Conservation (phyloP, 768 basidiomycete species). For the Tylopilus plumbeoviolaceoides region DNA sequence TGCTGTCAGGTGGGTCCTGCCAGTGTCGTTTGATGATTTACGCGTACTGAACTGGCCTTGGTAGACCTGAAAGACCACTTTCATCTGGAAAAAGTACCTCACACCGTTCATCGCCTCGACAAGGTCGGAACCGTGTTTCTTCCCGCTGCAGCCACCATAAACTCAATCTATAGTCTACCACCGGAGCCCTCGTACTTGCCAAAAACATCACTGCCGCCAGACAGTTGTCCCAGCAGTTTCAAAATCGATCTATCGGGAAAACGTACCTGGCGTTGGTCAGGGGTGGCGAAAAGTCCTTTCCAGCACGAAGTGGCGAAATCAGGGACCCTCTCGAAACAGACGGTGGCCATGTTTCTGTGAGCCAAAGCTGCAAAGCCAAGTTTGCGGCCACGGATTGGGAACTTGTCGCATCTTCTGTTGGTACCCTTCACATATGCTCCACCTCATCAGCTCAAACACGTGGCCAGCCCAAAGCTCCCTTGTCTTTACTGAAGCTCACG, state of each 20-base stretch:
- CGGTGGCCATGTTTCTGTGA: conserved; percentile 40
- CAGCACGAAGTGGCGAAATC: conserved; percentile 39
- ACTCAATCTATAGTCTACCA: conserved; percentile 44
- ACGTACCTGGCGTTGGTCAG: conserved; percentile 63
- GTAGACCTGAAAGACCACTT: conserved; percentile 31
- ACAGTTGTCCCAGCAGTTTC: conserved; percentile 55
- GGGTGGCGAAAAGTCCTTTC: conserved; percentile 46
- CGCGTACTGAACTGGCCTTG: neutral
- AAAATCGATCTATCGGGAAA: conserved; percentile 44
- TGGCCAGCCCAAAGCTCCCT: conserved; percentile 37
- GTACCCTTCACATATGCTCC: conserved; percentile 22
- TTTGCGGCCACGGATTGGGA: conserved; percentile 50
- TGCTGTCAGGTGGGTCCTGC: conserved; percentile 33
- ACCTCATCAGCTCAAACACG: conserved; percentile 24
- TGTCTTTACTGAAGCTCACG: conserved; percentile 54
- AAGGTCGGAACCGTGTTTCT: conserved; percentile 38
- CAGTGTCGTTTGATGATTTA: conserved; percentile 4
- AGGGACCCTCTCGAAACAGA: conserved; percentile 37
- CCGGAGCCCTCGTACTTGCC: conserved; percentile 58
- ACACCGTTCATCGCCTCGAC: conserved; percentile 62
- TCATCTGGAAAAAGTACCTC: conserved; percentile 35
- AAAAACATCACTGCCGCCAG: conserved; percentile 40
- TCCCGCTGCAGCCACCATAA: neutral
- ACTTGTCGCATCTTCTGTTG: conserved; percentile 53
- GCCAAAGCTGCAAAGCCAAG: conserved; percentile 28